Percentiles rank a stretch among this genome's conserved stretches.
phyloP scores from a whole-genome alignment of 208 protist species.

The Giardia duodenalis region DNA sequence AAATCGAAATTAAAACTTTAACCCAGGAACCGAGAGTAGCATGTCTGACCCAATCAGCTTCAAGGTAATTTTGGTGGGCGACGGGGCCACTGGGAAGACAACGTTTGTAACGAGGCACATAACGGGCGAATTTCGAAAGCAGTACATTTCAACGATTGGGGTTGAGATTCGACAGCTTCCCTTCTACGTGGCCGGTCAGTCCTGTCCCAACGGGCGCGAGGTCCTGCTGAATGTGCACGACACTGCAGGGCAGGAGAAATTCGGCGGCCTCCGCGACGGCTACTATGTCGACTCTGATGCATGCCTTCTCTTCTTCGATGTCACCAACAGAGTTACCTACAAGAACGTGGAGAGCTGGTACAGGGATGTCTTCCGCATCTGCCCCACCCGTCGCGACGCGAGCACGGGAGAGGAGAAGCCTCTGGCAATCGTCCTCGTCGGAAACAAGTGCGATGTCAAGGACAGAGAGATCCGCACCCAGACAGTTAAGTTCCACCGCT shows the following conservation, averaged over 20 bases:
- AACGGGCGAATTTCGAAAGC: constrained; percentile 97
- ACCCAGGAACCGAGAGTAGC: background rate
- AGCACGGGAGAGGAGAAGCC: constrained; percentile 48
- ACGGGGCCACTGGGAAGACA: constrained; percentile 94
- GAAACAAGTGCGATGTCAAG: constrained; percentile 99
- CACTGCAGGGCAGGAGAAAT: constrained; percentile 55
- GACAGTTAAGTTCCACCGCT: constrained; percentile 98
- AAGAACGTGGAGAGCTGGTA: constrained; percentile 99
- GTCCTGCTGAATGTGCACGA: constrained; percentile 98
- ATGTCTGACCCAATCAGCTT: constrained; percentile 51
- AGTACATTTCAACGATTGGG: constrained; percentile 66
- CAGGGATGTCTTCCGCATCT: constrained; percentile 83
- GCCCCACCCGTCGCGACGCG: constrained; percentile 56
- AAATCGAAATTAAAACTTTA: too few relatives aligned
- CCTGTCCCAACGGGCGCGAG: constrained; percentile 33
- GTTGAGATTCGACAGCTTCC: constrained; percentile 88
- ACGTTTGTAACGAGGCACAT: constrained; percentile 98
- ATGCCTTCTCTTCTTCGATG: constrained; percentile 99
- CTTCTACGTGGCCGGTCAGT: constrained; percentile 83
- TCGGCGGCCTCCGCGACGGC: constrained; percentile 95
- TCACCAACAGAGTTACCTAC: constrained; percentile 97
- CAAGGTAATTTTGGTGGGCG: constrained; percentile 95
- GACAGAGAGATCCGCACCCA: constrained; percentile 96
- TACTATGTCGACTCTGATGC: constrained; percentile 75
- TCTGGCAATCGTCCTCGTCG: constrained; percentile 97